phyloP scores from a whole-genome alignment of 2,329 filamentous ascomycete genomes.

The Alternaria incomplexa region DNA sequence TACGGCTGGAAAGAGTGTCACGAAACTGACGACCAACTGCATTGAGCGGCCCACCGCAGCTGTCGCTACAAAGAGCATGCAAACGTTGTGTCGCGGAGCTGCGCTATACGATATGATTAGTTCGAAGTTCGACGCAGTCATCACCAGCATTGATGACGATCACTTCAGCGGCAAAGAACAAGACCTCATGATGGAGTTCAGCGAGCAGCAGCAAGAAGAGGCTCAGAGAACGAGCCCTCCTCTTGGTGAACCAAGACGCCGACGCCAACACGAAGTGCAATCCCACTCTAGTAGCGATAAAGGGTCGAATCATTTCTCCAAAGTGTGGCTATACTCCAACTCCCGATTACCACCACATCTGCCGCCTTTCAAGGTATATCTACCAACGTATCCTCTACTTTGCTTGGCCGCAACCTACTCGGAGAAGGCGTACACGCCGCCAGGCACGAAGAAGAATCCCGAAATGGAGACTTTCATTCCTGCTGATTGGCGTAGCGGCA shows the following conservation, averaged over 20 bases:
- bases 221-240: conserved; percentile 23
- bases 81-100: conserved; percentile 48
- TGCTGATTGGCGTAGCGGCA: conserved; percentile 74
- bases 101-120: conserved; percentile 66
- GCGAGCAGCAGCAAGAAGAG: conserved; percentile 18
- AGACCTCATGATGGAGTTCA: conserved; percentile 52
- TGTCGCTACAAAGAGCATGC: conserved; percentile 42
- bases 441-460: conserved; percentile 59
- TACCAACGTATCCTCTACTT: conserved; percentile 77
- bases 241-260: conserved; percentile 17
- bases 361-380: conserved; percentile 72
- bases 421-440: conserved; percentile 70
- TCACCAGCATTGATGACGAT: conserved; percentile 75
- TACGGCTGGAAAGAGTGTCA: conserved; percentile 33
- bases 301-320: conserved; percentile 63
- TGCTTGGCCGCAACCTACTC: conserved; percentile 82
- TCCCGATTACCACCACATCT: conserved; percentile 73
- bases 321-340: conserved; percentile 80
- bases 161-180: conserved; percentile 59
- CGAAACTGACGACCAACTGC: conserved; percentile 34
- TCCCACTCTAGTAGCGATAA: conserved; percentile 22
- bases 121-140: conserved; percentile 68
- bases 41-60: conserved; percentile 39
- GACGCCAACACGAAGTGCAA: conserved; percentile 19
- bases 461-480: conserved; percentile 74